A percentile compares a stretch with the other conserved stretches of the same genome.
Evolutionary conservation across 2,329 filamentous ascomycete genomes (phyloP).

Genomic region (Metarhizium robertsii): DNA sequence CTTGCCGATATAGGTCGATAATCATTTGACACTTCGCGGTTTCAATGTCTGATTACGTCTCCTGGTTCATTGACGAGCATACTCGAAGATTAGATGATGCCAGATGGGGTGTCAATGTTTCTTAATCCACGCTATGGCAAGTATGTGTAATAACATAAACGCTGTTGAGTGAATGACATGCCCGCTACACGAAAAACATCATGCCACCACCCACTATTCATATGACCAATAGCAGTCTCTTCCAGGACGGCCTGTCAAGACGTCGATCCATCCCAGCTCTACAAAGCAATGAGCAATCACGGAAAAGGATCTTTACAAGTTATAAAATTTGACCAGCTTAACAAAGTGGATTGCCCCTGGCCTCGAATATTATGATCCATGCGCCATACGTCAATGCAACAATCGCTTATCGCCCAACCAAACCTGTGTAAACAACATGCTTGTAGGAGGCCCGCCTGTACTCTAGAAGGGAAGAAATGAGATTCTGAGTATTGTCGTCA

Average conservation of each 20-base stretch:
- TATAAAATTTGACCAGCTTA: not conserved
- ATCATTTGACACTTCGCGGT: not conserved
- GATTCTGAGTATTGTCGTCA: not conserved
- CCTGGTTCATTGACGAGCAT: not conserved
- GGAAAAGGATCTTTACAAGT: not conserved
- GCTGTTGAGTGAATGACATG: not conserved
- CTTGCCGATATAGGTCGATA: not conserved
- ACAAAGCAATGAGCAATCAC: not conserved
- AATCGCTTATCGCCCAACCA: not conserved
- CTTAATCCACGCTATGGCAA: not conserved
- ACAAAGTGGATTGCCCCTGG: not conserved
- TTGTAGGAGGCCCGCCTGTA: not conserved
- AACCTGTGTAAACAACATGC: not conserved
- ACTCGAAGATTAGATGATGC: not conserved
- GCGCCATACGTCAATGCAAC: conserved; percentile 17
- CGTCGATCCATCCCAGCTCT: not conserved
- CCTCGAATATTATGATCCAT: conserved; percentile 6
- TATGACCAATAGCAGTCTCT: not conserved
- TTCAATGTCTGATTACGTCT: not conserved
- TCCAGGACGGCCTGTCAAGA: not conserved
- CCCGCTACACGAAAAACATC: not conserved
- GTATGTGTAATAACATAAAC: not conserved
- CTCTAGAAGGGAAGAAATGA: not conserved
- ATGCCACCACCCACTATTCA: not conserved
- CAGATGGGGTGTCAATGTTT: not conserved